Conservation (phyloP, 2,329 filamentous ascomycete genomes). For the Claviceps pusilla region DNA sequence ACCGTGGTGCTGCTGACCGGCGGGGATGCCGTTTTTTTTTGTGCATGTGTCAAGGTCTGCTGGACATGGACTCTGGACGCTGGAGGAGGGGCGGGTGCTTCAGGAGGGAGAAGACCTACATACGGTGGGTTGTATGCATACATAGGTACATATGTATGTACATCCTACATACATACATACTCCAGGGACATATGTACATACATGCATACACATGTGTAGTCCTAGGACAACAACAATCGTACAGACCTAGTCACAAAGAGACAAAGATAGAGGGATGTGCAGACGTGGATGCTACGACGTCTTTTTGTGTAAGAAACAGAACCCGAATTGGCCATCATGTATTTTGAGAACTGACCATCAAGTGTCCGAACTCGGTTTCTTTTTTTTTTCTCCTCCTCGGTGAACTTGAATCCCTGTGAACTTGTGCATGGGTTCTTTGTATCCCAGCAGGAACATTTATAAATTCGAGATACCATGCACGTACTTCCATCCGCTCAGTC, state of each 20-base stretch:
- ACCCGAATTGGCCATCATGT: background rate
- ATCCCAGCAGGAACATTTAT: background rate
- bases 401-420: background rate
- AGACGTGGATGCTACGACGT: too few relatives aligned
- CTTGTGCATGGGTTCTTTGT: background rate
- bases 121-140: too few relatives aligned
- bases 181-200: too few relatives aligned
- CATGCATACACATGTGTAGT: too few relatives aligned
- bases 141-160: too few relatives aligned
- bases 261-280: too few relatives aligned
- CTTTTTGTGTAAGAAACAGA: background rate
- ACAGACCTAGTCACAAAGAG: too few relatives aligned
- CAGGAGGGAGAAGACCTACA: too few relatives aligned
- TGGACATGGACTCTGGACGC: too few relatives aligned
- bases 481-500: background rate
- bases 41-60: background rate
- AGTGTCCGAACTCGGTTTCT: background rate
- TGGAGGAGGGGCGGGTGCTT: too few relatives aligned
- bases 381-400: background rate
- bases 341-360: background rate
- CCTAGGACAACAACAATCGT: too few relatives aligned
- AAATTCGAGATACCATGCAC: background rate
- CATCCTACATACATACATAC: too few relatives aligned
- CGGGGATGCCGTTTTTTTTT: background rate
- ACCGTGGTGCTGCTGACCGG: background rate